Base-by-base conservation (phyloP, 345 rosid genomes). In the Salix dunnii region DNA sequence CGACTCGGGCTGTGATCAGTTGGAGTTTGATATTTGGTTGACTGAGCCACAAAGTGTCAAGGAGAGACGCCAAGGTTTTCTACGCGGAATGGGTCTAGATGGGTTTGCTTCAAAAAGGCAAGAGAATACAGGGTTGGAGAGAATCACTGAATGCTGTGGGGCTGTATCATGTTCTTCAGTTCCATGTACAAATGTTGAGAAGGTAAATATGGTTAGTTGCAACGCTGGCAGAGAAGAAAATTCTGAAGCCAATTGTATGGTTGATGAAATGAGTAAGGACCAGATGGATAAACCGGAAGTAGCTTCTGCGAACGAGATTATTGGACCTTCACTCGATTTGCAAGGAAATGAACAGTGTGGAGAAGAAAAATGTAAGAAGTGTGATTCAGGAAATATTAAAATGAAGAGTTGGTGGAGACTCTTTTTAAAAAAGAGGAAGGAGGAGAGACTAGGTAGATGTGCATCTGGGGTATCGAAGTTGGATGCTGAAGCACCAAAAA, bases 31-130 rank as follows among this genome's bases (percentile, higher is more conserved):
- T 70, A 75, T 91, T 80, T 93, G 97, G 99, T 76, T 86, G 69
- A 72, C 73, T 67, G 90, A 85, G 81, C 96, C 88, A 18, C 77
- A 36, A 64, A 89, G 97, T 84, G 97, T 93, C 16, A 76, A 85
- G 82, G 90, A 89, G 67, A 88, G 99, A 67, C 89, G 97, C 1
- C 61, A 74, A 70, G 74, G 17, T 49, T 95, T 95, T 77, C 74
- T 91, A 31, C 76, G 60, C 25, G 82, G 73, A 73, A 88, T 91
- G 89, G 91, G 89, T 79, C 70, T 94, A 10, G 38, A 66, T 9
- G 87, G 85, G 51, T 75, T 78, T 53, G 70, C 61, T 63, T 67
- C 78, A 11, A 36, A 31, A 68, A 78, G 51, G 16, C 21, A 72
- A 49, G 43, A 79, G 64, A 40, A 40, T 63, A 30, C 58, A 36